Conservation (phyloP, 78 protist genomes). For the Dictyostelium citrinum region DNA sequence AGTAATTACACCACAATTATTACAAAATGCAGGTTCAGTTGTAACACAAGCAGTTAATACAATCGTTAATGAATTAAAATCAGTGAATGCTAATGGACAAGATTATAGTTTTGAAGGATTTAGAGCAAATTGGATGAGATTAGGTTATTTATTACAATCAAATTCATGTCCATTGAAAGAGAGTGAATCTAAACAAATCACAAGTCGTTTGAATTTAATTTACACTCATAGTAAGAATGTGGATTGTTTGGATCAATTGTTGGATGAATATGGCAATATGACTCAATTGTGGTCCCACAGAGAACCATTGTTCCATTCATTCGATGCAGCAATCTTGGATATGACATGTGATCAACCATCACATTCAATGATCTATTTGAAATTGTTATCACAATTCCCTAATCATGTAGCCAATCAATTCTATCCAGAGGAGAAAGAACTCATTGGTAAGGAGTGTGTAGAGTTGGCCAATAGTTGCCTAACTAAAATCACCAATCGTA, state of each 20-base stretch:
- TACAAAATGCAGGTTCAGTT: constrained; percentile 25
- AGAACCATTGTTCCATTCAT: constrained; percentile 36
- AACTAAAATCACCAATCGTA: constrained; percentile 39
- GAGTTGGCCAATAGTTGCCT: constrained; percentile 18
- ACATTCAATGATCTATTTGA: constrained; percentile 55
- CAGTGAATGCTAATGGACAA: background rate
- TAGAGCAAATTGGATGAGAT: constrained; percentile 69
- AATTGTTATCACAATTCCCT: constrained; percentile 66
- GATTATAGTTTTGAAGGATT: constrained; percentile 45
- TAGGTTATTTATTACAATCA: constrained; percentile 48
- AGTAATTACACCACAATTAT: constrained; percentile 23
- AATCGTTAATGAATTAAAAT: constrained; percentile 20
- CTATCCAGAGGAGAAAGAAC: constrained; percentile 75
- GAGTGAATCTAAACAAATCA: constrained; percentile 15
- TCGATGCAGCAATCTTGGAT: constrained; percentile 15
- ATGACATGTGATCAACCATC: constrained; percentile 54
- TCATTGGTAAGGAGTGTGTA: constrained; percentile 64
- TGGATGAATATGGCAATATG: constrained; percentile 59
- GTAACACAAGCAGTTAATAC: background rate
- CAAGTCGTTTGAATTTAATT: constrained; percentile 51
- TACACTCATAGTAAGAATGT: constrained; percentile 56
- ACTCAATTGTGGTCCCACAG: constrained; percentile 51
- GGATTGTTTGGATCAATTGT: constrained; percentile 67
- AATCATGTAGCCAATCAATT: constrained; percentile 6
- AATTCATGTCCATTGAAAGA: constrained; percentile 43